Evolutionary conservation across 257 asterid species (phyloP), one percentile per base, ranked within the genome.

Genomic region (Craterostigma plantagineum): DNA sequence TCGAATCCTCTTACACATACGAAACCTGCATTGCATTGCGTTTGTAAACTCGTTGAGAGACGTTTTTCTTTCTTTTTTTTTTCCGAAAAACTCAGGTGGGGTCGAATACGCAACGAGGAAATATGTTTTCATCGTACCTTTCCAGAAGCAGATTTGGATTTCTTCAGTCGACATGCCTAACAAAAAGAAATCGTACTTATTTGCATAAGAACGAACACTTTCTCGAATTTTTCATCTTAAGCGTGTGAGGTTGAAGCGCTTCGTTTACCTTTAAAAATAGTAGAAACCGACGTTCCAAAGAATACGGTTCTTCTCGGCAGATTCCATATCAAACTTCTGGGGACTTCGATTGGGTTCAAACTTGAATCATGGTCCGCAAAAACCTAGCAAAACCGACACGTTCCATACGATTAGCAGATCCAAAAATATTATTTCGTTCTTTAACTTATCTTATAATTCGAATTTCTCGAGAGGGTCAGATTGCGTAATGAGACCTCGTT

Each of bases 281-380:
- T 50, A 43, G 63, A 33, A 38, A 62, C 53, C 0, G 74, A 39
- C 15, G 56, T 50, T 49, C 86, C 93, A 50, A 91, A 76, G 13
- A 53, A 71, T 56, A 79, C 10, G 4, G 18, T 5, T 8, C 58
- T 60, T 16, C 8, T 64, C 0, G 6, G 34, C 16, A 76, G 54
- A 40, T 53, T 6, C 67, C 67, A 57, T 56, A 73, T 44, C 58
- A 30, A 58, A 7, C 18, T 27, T 39, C 67, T 55, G 0, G 71
- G 67, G 56, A 73, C 73, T 16, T 18, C 44, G 11, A 83, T 67
- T 1, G 84, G 87, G 11, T 1, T 2, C 14, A 0, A 10, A 53
- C 81, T 79, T 0, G 91, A 43, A 53, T 63, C 76, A 18, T 71
- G 57, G 58, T 83, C 91, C 4, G 83, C 91, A 54, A 79, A 79